Base-by-base conservation (phyloP, 148 eudicot species). In the Pouteria glomerata region DNA sequence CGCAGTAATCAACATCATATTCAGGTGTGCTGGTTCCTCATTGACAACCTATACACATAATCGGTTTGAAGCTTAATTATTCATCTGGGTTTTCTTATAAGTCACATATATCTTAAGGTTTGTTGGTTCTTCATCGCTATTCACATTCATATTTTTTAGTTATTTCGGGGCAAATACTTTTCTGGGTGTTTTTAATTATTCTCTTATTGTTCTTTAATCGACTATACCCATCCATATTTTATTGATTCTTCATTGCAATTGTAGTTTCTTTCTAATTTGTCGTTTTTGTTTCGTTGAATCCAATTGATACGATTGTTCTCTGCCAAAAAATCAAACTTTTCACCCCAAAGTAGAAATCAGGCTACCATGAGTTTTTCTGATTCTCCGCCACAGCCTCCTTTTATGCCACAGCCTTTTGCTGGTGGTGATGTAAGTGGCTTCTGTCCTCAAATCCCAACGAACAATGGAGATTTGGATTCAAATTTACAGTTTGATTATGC, bases 331-430 rank as follows among this genome's bases (percentile, higher is more conserved):
- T 53, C 13, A 57, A 51, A n/a, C 52, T 70, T 60, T 37, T 51
- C 18, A 50, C 24, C 33, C 14, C 24, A 62, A 26, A 11, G 8
- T 21, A 11, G 3, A 13, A 8, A 26, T 33, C 39, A 70, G 10
- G 21, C 6, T 26, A 79, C 11, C 27, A 90, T 88, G 97, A 86
- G 91, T 87, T 83, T 67, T 65, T 62, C 87, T 58, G 91, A 89
- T 76, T 75, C 70, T 16, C 66, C 82, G 15, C 73, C 73, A 51
- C 74, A 39, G 12, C 72, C 76, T 41, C 72, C 76, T 5, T 83
- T 71, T 63, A 44, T 71, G 30, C 81, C 72, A 16, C 76, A 50
- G 16, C 81, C 81, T 18, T 83, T 74, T 48, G 16, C 81, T 67
- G 82, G 82, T 11, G 68, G 78, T 8, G 83, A 82, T 70, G 26